phyloP scores from a whole-genome alignment of 495 filamentous ascomycete species.

The Neurospora sp. region DNA sequence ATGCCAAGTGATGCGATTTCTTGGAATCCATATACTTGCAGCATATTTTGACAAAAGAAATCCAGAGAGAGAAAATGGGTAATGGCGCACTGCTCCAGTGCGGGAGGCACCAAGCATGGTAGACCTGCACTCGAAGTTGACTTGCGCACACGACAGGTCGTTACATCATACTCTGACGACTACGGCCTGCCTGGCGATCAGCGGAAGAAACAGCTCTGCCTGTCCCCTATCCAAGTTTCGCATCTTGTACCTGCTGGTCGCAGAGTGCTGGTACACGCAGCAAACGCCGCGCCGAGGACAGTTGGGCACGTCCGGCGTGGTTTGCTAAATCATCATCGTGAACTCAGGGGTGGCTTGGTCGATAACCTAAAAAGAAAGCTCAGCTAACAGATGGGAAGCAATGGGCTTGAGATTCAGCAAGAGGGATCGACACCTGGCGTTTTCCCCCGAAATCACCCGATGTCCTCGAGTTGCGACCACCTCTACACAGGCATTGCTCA shows the following conservation, averaged over 20 bases:
- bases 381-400: not conserved
- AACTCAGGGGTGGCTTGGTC: not conserved
- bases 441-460: too few relatives aligned
- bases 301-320: not conserved
- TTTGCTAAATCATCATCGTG: not conserved
- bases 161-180: not conserved
- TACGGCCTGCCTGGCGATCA: not conserved
- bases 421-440: not conserved
- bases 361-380: not conserved
- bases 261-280: not conserved
- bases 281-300: not conserved
- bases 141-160: not conserved
- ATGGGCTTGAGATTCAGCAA: not conserved
- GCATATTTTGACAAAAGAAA: not conserved
- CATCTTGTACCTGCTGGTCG: not conserved
- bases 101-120: not conserved
- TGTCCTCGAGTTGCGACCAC: not conserved
- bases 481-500: not conserved
- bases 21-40: not conserved
- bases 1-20: conserved; percentile 52
- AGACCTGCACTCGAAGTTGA: not conserved
- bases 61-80: not conserved
- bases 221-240: not conserved
- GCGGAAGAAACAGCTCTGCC: not conserved
- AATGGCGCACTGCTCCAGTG: too few relatives aligned